These are phyloP conservation scores for Penicillium crustosum DNA, from an alignment of 2,329 filamentous ascomycete species.

Conservation along the genomic window DNA sequence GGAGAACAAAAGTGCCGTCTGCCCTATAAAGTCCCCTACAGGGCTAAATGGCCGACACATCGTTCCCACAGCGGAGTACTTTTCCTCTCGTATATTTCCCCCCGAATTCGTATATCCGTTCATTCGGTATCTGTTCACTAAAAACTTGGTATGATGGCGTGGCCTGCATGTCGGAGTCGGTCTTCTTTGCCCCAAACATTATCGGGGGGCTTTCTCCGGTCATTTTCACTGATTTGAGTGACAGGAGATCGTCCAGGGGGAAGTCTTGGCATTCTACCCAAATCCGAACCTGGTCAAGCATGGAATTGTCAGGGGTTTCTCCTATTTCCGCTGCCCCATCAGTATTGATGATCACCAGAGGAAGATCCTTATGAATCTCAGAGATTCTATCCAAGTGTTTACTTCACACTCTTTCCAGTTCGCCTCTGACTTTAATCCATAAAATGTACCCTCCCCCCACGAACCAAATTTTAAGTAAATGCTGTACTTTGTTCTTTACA, in stretches of 20 bases:
- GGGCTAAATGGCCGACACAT: not conserved
- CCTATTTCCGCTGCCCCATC: not conserved
- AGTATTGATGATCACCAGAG: conserved; percentile 4
- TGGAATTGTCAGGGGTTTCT: conserved; percentile 3
- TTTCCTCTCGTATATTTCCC: conserved; percentile 14
- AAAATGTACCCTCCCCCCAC: not conserved
- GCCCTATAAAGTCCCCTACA: not conserved
- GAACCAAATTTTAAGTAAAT: not conserved
- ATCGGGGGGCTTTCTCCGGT: not conserved
- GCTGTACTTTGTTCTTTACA: not conserved
- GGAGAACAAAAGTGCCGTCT: conserved; percentile 21
- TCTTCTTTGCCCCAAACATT: not conserved
- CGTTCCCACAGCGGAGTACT: conserved; percentile 10
- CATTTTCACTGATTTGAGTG: not conserved
- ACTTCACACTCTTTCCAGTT: not conserved
- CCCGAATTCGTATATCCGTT: not conserved
- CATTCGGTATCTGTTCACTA: not conserved
- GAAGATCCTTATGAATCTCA: not conserved
- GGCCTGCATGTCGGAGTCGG: not conserved
- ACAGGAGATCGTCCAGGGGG: conserved; percentile 4
- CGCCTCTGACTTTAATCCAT: not conserved
- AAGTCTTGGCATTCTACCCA: conserved; percentile 14
- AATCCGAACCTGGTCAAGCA: not conserved
- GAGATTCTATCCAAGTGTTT: not conserved
- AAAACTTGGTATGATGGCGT: not conserved